Percentiles rank a stretch among this genome's conserved stretches.
These are phyloP conservation scores for Dendrobium catenatum DNA, from an alignment of 106 monocot genomes.

Conservation along the genomic window DNA sequence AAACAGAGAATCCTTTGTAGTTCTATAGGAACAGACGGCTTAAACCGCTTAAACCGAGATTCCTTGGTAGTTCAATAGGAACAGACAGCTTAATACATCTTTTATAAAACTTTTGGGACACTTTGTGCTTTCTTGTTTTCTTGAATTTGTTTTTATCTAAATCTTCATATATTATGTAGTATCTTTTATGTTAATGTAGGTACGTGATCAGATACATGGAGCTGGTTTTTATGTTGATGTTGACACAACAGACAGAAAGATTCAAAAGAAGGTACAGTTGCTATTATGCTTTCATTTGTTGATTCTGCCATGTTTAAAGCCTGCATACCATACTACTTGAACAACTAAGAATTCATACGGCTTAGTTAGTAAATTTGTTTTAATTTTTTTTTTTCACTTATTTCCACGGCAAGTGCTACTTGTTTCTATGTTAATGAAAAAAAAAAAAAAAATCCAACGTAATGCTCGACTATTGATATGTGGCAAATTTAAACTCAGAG, in stretches of 20 bases:
- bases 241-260: slow-evolving; percentile 65
- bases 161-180: neutral
- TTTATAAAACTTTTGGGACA: too few relatives aligned
- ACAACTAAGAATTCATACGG: neutral
- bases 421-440: neutral
- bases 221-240: slow-evolving; percentile 85
- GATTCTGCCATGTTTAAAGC: neutral
- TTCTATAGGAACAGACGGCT: too few relatives aligned
- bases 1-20: too few relatives aligned
- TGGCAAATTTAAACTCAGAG: too few relatives aligned
- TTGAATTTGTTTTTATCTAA: too few relatives aligned
- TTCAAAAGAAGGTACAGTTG: slow-evolving; percentile 77
- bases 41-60: too few relatives aligned
- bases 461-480: too few relatives aligned
- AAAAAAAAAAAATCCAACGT: too few relatives aligned
- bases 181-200: slow-evolving; percentile 25
- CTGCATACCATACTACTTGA: neutral
- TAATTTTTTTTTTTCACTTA: neutral
- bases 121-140: too few relatives aligned
- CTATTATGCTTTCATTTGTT: neutral
- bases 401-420: neutral
- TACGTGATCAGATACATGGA: slow-evolving; percentile 62
- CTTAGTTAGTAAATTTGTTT: neutral
- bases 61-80: too few relatives aligned
- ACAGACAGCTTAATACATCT: too few relatives aligned